Base-by-base conservation (phyloP, 768 basidiomycete genomes). In the Lentinula raphanica region DNA sequence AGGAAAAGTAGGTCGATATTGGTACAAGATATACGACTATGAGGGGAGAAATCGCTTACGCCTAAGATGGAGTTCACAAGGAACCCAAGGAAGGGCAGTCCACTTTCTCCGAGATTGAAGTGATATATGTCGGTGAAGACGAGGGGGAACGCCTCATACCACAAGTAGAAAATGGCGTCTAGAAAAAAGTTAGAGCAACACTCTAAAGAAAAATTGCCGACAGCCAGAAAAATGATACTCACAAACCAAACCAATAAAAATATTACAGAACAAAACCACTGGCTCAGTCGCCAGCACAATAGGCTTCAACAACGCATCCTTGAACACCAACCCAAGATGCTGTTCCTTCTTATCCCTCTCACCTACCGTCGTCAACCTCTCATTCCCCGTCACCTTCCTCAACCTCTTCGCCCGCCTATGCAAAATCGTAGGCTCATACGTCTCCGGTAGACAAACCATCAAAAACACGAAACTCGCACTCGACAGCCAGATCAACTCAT, bases 401-500 rank as follows among this genome's bases (percentile, higher is more conserved):
- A 72, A 59, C 5, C 72, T 63, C 29, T 58, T 50, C 0, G 71
- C 72, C 13, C 72, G 69, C 5, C 65, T 68, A 38, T 68, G 64
- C 2, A 73, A 64, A 29, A 74, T 68, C 9, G 60, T 66, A 17
- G 62, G 62, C 39, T 39, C 62, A 21, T 61, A 64, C 0, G 72
- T 72, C 63, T 74, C 72, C 2, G 72, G 72, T 27, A 68, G 64
- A 49, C 68, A 64, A 15, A 70, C 62, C 35, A 68, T 58, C 3
- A 74, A 62, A 13, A 72, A 58, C 4, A 67, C 59, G 25, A 72
- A 44, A 4, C 70, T 51, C 4, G 64, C 59, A 0, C n/a, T n/a
- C n/a, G 67, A 67, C 45, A 74, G 63, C 71, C 71, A 74, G 29
- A 72, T 49, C 29, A 74, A 60, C 59, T 69, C 69, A 65, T 68